phyloP scores from a whole-genome alignment of 1,139 yeast species.

The Pichia sp. region DNA sequence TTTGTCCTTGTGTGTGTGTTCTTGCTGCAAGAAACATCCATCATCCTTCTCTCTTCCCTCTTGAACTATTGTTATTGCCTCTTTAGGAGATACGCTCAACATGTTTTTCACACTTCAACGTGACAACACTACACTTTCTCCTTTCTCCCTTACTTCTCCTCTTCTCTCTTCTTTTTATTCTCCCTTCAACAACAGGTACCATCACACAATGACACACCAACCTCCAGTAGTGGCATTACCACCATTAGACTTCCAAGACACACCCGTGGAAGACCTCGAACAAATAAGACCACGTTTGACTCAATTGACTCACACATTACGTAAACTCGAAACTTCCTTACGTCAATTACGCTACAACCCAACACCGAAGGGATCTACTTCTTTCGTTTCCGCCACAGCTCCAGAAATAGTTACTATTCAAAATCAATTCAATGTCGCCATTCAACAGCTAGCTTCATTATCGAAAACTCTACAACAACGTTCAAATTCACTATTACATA shows the following conservation, averaged over 20 bases:
- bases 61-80: too few relatives aligned
- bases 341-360: conserved; percentile 1
- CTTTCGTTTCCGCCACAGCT: not conserved
- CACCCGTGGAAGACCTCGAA: conserved; percentile 31
- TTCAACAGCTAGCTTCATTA: conserved; percentile 67
- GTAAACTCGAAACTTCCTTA: conserved; percentile 38
- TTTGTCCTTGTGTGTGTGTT: too few relatives aligned
- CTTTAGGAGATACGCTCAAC: too few relatives aligned
- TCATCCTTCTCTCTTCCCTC: too few relatives aligned
- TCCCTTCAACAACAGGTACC: too few relatives aligned
- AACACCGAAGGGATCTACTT: conserved; percentile 1
- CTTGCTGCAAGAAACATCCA: too few relatives aligned
- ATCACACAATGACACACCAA: too few relatives aligned
- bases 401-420: conserved; percentile 40
- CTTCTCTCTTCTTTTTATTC: too few relatives aligned
- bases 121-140: too few relatives aligned
- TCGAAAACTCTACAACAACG: conserved; percentile 59
- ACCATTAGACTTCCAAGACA: conserved; percentile 3
- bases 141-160: too few relatives aligned
- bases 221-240: not conserved
- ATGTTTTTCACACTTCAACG: too few relatives aligned
- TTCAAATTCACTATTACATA: conserved; percentile 48
- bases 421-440: conserved; percentile 73
- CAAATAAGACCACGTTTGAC: conserved; percentile 52
- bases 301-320: conserved; percentile 42